Percentiles rank a stretch among this genome's conserved stretches.
Conservation (phyloP, 768 basidiomycete species). For the Boletus sp. region DNA sequence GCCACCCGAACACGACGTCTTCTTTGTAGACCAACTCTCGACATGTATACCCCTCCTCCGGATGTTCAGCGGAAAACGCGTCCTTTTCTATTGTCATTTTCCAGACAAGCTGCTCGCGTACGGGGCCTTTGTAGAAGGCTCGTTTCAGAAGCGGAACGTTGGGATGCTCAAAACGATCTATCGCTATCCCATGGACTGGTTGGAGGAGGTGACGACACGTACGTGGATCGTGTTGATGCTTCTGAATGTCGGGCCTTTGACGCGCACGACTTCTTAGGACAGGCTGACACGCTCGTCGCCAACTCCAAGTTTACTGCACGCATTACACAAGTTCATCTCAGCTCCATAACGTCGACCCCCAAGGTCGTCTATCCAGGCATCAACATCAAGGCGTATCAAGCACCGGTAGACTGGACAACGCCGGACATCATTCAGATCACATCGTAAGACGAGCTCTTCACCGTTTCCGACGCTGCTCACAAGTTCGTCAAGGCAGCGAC, state of each 20-base stretch:
- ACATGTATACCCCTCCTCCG: conserved; percentile 87
- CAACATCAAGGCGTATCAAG: conserved; percentile 71
- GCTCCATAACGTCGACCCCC: conserved; percentile 58
- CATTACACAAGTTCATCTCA: conserved; percentile 75
- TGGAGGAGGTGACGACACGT: conserved; percentile 92
- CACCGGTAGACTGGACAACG: conserved; percentile 39
- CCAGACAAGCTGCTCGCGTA: conserved; percentile 89
- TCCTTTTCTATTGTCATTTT: conserved; percentile 98
- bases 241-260: not conserved
- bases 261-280: conserved; percentile 46
- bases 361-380: conserved; percentile 96
- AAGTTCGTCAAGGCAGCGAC: conserved; percentile 46
- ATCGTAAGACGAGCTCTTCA: conserved; percentile 45
- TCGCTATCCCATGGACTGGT: conserved; percentile 82
- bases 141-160: conserved; percentile 38
- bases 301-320: conserved; percentile 91
- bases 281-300: conserved; percentile 87
- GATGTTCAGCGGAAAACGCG: conserved; percentile 62
- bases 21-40: conserved; percentile 93
- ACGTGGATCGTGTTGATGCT: conserved; percentile 26
- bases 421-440: conserved; percentile 52
- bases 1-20: conserved; percentile 66
- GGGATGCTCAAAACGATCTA: conserved; percentile 72
- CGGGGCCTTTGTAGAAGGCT: conserved; percentile 60
- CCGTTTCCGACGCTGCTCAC: not conserved